These are phyloP conservation scores for Mrakiaceae sp. DNA, from an alignment of 1,284 basidiomycete species.

Conservation along the genomic window DNA sequence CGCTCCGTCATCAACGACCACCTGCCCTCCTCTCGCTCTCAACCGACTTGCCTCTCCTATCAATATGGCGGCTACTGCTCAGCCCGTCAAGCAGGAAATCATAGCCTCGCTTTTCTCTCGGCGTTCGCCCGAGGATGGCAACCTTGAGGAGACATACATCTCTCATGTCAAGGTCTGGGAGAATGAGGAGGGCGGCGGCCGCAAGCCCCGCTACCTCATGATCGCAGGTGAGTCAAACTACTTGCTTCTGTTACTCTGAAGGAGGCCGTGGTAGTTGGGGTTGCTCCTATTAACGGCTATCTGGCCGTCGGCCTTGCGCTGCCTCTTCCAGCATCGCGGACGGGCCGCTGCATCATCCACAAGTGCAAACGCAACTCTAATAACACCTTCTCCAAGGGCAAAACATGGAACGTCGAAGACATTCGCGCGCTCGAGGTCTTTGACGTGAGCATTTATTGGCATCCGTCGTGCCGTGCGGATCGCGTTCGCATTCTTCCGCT, in stretches of 20 bases:
- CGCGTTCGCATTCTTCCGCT: background rate
- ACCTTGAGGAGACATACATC: conserved; percentile 63
- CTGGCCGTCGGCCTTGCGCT: background rate
- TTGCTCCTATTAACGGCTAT: background rate
- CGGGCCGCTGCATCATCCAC: conserved; percentile 65
- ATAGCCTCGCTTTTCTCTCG: conserved; percentile 70
- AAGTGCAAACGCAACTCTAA: conserved; percentile 96
- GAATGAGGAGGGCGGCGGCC: conserved; percentile 48
- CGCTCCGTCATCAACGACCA: too few relatives aligned
- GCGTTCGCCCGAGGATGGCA: conserved; percentile 47
- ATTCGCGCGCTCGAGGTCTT: conserved; percentile 66
- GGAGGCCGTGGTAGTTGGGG: too few relatives aligned
- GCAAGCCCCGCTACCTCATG: conserved; percentile 75
- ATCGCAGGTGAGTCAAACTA: conserved; percentile 59
- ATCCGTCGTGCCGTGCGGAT: background rate
- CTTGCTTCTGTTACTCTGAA: background rate
- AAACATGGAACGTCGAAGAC: conserved; percentile 84
- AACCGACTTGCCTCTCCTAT: too few relatives aligned
- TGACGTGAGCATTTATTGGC: conserved; percentile 43
- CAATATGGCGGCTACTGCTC: background rate
- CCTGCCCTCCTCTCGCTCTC: too few relatives aligned
- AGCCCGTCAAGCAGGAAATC: conserved; percentile 45
- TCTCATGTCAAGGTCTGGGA: conserved; percentile 85
- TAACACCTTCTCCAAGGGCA: conserved; percentile 90
- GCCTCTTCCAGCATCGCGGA: conserved; percentile 45